phyloP scores from a whole-genome alignment of 768 basidiomycete species.

The Boletus insuetus region DNA sequence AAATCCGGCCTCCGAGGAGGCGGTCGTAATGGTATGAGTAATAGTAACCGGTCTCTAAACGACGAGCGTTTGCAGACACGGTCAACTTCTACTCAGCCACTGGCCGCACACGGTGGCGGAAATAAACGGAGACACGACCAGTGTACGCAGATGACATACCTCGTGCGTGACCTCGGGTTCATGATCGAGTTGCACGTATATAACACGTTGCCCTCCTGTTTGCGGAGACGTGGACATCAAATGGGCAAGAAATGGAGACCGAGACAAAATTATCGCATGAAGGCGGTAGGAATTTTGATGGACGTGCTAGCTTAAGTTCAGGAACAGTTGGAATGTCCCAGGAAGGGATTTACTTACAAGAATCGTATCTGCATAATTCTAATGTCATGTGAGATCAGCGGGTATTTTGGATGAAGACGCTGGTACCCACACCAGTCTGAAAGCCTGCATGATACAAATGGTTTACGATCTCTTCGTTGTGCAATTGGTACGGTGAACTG shows the following conservation, averaged over 20 bases:
- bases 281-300: conserved; percentile 73
- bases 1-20: conserved; percentile 22
- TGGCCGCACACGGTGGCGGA: conserved; percentile 28
- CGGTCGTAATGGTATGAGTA: conserved; percentile 15
- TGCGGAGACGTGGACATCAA: conserved; percentile 81
- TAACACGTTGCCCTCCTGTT: conserved; percentile 58
- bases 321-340: conserved; percentile 6
- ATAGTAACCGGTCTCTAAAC: conserved; percentile 14
- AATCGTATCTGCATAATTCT: conserved; percentile 84
- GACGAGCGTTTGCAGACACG: conserved; percentile 16
- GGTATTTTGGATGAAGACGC: conserved; percentile 8
- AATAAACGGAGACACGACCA: conserved; percentile 28
- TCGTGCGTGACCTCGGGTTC: conserved; percentile 84
- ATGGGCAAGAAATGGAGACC: conserved; percentile 84
- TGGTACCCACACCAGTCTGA: conserved; percentile 68
- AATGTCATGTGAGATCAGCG: conserved; percentile 17
- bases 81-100: conserved; percentile 16
- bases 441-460: conserved; percentile 80
- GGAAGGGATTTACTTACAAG: conserved; percentile 48
- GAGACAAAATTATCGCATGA: conserved; percentile 83
- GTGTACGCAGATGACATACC: conserved; percentile 45
- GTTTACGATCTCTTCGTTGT: conserved; percentile 75
- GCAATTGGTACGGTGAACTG: conserved; percentile 52
- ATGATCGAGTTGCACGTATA: conserved; percentile 73
- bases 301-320: conserved; percentile 52